A percentile compares a stretch with the other conserved stretches of the same genome.
phyloP scores from a whole-genome alignment of 805 yeast species.

The Teunomyces funiuensis region DNA sequence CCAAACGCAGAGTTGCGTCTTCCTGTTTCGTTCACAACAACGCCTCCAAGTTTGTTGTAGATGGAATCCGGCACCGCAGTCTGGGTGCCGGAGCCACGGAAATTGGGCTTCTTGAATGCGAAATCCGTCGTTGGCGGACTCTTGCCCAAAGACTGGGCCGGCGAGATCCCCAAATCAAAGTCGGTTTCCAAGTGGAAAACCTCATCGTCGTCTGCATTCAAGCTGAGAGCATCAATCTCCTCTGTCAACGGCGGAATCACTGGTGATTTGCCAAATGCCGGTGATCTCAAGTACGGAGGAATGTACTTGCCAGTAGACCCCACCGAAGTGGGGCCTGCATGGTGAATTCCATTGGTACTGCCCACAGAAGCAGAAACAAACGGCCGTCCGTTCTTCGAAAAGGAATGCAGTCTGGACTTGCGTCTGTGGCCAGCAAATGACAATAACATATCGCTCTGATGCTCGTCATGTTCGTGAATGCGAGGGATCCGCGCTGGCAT shows the following conservation, averaged over 20 bases:
- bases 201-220: constrained; percentile 30
- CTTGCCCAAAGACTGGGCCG: neutral
- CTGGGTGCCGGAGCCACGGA: constrained; percentile 8
- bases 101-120: constrained; percentile 16
- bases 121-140: constrained; percentile 6
- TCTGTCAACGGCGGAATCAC: constrained; percentile 34
- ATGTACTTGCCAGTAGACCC: constrained; percentile 33
- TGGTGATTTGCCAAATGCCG: constrained; percentile 32
- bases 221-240: constrained; percentile 33
- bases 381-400: constrained; percentile 4
- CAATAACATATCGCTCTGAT: neutral
- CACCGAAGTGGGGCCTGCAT: constrained; percentile 3
- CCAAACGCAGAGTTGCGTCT: constrained; percentile 9
- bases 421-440: constrained; percentile 6
- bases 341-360: neutral
- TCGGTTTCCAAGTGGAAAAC: constrained; percentile 46
- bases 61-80: constrained; percentile 7
- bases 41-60: neutral
- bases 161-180: constrained; percentile 18
- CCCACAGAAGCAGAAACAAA: neutral
- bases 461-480: constrained; percentile 4
- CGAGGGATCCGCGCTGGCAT: constrained; percentile 3
- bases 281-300: constrained; percentile 45
- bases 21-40: neutral
- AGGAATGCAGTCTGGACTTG: constrained; percentile 15